Base-by-base conservation (phyloP, 805 yeast species). In the Wickerhamiella spandovensis region DNA sequence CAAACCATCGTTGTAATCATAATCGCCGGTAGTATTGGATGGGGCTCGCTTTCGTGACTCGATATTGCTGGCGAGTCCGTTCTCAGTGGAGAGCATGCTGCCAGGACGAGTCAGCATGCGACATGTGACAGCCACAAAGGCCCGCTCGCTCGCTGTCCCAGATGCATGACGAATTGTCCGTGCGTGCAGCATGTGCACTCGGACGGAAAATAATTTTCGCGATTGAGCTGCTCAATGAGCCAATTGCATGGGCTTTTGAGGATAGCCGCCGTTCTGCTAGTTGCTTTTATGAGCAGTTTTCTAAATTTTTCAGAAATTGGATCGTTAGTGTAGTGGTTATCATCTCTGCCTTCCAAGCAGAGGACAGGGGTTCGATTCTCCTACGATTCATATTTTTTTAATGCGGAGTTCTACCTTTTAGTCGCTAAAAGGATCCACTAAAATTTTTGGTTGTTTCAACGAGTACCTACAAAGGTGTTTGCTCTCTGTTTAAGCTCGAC, bases 291-390 rank as follows among this genome's bases (percentile, higher is more conserved):
- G 18, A 35, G 9, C 39, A n/a, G 20, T 35, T 35, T 9, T 17
- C 18, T n/a, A 15, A 35, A n/a, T 35, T 35, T 35, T 35, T 3
- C 39, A 35, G 20, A 35, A 35, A 35, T n/a, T 13, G 87, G 86
- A 82, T 78, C 82, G 81, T 81, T 82, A 79, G 90, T 82, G 86
- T 82, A 82, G 85, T 79, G 89, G 90, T 79, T 80, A 82, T 79
- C 85, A 82, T 82, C 72, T 79, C 77, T 79, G 87, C 88, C 88
- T 82, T 83, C 89, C 89, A 82, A 83, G 89, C 87, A 79, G 78
- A 82, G 72, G 89, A 78, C 86, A 81, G 77, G 89, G 88, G 90
- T 82, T 82, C 90, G 88, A 82, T 38, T 46, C 48, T 25, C 48
- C 43, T 43, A 38, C 48, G 43, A 38, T 37, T 37, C 48, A 46